These are phyloP conservation scores for Talaromyces stipitatus DNA, from an alignment of 495 filamentous ascomycete species.

Conservation along the genomic window DNA sequence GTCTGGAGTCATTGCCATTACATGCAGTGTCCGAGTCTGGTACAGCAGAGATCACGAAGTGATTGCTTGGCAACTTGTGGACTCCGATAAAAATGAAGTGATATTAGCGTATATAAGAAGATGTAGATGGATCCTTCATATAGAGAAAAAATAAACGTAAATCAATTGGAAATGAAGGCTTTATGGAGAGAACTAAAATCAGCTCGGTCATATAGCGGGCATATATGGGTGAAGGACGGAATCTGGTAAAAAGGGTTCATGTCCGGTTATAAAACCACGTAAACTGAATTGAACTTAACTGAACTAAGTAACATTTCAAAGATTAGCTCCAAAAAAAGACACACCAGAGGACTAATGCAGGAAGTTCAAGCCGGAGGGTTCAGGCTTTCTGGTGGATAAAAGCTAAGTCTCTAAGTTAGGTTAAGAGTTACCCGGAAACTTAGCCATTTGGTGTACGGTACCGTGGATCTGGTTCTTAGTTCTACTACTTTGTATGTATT, in stretches of 20 bases:
- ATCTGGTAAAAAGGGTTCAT: background rate
- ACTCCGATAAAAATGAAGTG: background rate
- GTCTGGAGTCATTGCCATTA: conserved; percentile 9
- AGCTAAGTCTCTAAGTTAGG: background rate
- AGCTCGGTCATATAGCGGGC: background rate
- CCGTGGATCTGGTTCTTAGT: conserved; percentile 5
- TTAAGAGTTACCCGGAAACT: background rate
- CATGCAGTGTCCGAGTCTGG: background rate
- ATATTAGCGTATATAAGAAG: background rate
- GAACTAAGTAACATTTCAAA: background rate
- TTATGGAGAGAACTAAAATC: background rate
- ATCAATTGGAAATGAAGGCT: background rate
- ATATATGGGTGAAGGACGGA: background rate
- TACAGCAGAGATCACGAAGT: background rate
- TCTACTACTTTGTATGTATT: no score
- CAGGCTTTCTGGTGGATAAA: background rate
- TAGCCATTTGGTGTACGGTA: background rate
- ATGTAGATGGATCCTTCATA: background rate
- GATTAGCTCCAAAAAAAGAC: background rate
- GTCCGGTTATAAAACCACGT: background rate
- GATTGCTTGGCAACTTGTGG: background rate
- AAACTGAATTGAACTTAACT: background rate
- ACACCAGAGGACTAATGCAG: background rate
- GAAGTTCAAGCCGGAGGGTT: background rate
- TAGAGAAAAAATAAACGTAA: background rate